A percentile compares a stretch with the other conserved stretches of the same genome.
phyloP scores from a whole-genome alignment of 169 alveolate genomes.

The Cryptosporidium canis region DNA sequence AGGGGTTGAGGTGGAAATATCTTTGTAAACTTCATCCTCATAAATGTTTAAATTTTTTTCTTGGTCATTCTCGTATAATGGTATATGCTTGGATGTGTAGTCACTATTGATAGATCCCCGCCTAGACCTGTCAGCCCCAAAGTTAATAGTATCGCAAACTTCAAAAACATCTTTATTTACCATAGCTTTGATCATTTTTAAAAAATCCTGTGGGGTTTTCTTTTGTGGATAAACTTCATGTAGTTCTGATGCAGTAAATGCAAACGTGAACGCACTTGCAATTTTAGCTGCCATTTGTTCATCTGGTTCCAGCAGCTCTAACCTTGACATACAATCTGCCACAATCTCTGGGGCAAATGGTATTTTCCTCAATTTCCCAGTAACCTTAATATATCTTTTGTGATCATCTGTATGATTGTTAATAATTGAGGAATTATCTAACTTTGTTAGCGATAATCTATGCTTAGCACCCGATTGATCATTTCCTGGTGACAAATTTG shows the following conservation, averaged over 20 bases:
- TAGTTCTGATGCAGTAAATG: slow-evolving; percentile 77
- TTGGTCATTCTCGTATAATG: slow-evolving; percentile 14
- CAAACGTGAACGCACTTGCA: slow-evolving; percentile 79
- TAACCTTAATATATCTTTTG: slow-evolving; percentile 63
- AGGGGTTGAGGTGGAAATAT: slow-evolving; percentile 23
- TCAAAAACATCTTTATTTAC: slow-evolving; percentile 76
- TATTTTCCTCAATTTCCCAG: slow-evolving; percentile 73
- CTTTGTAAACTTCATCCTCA: slow-evolving; percentile 53
- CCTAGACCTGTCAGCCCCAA: slow-evolving; percentile 70
- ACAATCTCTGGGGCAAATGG: slow-evolving; percentile 78
- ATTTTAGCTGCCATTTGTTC: slow-evolving; percentile 83
- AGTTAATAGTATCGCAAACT: slow-evolving; percentile 75
- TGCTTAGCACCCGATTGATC: neutral
- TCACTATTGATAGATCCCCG: slow-evolving; percentile 72
- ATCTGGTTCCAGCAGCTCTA: slow-evolving; percentile 80
- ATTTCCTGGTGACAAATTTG: neutral
- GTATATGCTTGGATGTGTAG: slow-evolving; percentile 10
- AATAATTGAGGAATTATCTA: neutral
- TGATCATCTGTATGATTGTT: neutral
- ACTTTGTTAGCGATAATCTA: neutral
- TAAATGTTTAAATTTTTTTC: slow-evolving; percentile 2
- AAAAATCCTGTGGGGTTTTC: slow-evolving; percentile 72
- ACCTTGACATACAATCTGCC: slow-evolving; percentile 79
- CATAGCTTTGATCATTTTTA: slow-evolving; percentile 71
- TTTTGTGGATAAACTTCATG: slow-evolving; percentile 78